A percentile compares a stretch with the other conserved stretches of the same genome.
Evolutionary conservation across 1,139 yeast genomes (phyloP).

Genomic region (Pichia sp.): DNA sequence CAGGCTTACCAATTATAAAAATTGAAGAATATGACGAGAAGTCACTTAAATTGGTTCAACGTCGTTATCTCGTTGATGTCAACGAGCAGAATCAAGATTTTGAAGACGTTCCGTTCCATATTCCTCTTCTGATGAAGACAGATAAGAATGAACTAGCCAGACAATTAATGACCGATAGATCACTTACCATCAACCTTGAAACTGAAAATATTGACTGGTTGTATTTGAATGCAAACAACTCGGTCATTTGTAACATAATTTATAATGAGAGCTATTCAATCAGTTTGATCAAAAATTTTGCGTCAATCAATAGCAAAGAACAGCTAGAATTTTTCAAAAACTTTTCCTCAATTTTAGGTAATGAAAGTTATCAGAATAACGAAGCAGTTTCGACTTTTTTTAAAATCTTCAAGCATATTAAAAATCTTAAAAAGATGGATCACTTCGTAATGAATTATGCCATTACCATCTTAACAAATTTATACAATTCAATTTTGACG

Average conservation of each 20-base stretch:
- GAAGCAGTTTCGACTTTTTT: conserved; percentile 29
- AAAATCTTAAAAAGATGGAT: conserved; percentile 19
- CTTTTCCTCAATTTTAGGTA: conserved; percentile 28
- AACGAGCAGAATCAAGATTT: conserved; percentile 13
- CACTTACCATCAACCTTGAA: conserved; percentile 27
- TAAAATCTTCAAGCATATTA: conserved; percentile 24
- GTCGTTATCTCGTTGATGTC: conserved; percentile 32
- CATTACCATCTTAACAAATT: conserved; percentile 29
- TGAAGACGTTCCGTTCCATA: conserved; percentile 40
- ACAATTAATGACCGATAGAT: conserved; percentile 41
- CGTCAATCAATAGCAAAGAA: conserved; percentile 26
- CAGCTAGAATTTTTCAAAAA: conserved; percentile 32
- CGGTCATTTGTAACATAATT: conserved; percentile 28
- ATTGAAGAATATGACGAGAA: conserved; percentile 29
- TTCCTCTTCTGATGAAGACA: conserved; percentile 45
- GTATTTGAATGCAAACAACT: conserved; percentile 36
- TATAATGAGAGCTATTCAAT: conserved; percentile 17
- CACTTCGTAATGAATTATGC: conserved; percentile 22
- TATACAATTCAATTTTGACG: conserved; percentile 24
- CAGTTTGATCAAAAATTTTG: conserved; percentile 16
- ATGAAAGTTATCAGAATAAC: conserved; percentile 19
- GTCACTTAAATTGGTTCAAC: conserved; percentile 36
- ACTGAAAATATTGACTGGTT: conserved; percentile 17
- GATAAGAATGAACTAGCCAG: conserved; percentile 31
- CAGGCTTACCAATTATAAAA: conserved; percentile 50